phyloP scores from a whole-genome alignment of 176 grass and related monocot species.

The Triticum timopheevii region DNA sequence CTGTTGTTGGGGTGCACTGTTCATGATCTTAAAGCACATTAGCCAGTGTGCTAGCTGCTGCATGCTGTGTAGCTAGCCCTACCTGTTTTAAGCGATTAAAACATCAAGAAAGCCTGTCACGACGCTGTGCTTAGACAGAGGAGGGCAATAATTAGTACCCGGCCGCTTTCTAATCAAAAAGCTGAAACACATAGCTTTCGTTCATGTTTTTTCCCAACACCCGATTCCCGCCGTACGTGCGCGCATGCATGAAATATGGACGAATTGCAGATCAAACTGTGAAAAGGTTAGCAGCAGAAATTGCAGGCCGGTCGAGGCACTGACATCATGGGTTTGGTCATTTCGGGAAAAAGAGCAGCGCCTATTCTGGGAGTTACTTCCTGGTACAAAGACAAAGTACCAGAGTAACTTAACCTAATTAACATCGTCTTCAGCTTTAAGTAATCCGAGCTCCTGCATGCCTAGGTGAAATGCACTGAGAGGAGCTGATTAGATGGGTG shows the following conservation, averaged over 20 bases:
- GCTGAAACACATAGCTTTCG: conserved; percentile 11
- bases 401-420: not conserved
- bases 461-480: not conserved
- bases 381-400: not conserved
- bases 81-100: not conserved
- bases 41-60: not conserved
- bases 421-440: not conserved
- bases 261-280: not conserved
- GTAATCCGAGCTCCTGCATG: not conserved
- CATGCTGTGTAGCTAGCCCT: not conserved
- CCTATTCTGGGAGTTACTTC: not conserved
- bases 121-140: conserved; percentile 6
- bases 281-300: not conserved
- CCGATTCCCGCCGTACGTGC: conserved; percentile 36
- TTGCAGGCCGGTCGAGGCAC: too few species aligned
- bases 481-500: not conserved
- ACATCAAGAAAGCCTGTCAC: conserved; percentile 33
- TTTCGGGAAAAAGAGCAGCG: not conserved
- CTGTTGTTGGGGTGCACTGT: conserved; percentile 24
- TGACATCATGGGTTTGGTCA: conserved; percentile 8
- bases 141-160: not conserved
- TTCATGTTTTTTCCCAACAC: conserved; percentile 3
- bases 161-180: not conserved
- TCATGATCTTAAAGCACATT: not conserved
- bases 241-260: not conserved